Evolutionary conservation across 495 filamentous ascomycete species (phyloP), one percentile per base, ranked within the genome.

Genomic region (Aspergillus panamensis): DNA sequence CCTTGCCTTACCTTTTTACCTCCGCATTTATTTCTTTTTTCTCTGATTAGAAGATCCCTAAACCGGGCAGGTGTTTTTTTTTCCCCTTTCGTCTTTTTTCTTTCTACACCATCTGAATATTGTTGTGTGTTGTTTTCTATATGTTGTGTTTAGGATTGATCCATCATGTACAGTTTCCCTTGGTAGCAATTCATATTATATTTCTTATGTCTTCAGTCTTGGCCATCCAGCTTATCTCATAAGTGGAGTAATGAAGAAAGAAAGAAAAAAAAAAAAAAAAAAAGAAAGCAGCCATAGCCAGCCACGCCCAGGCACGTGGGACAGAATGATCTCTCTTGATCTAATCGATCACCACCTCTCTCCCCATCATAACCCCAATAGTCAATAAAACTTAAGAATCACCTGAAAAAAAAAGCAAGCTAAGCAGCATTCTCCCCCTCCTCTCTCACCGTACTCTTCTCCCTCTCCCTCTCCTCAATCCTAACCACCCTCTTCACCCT

Each of bases 401-500:
- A 6, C 42, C 19, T 45, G 19, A 17, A 45, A 20, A 45, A 45
- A 20, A 19, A 10, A 20, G 3, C 16, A 10, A 4, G 17, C 20
- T 45, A 45, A 45, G 20, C 42, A 3, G 42, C 17, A 9, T 45
- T 17, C 9, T 45, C 42, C 6, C 42, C 42, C 6, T 20, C 17
- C 9, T 10, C 40, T 8, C 17, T 44, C 40, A n/a, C 17, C 12
- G 14, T 19, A 12, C 16, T 17, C 40, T 17, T 29, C 16, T 44
- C 44, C 51, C 29, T 49, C 45, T 51, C 35, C 6, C 55, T 66
- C 54, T 43, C 45, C 49, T 57, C 37, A 16, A 14, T 40, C 61
- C 60, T 53, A 12, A 55, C 49, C 20, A 61, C 16, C 35, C 76
- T 66, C 39, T 69, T 61, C 54, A 76, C 73, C 48, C 77, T 67